Conservation (phyloP, 495 filamentous ascomycete species). For the Hypoxylon cercidicola region DNA sequence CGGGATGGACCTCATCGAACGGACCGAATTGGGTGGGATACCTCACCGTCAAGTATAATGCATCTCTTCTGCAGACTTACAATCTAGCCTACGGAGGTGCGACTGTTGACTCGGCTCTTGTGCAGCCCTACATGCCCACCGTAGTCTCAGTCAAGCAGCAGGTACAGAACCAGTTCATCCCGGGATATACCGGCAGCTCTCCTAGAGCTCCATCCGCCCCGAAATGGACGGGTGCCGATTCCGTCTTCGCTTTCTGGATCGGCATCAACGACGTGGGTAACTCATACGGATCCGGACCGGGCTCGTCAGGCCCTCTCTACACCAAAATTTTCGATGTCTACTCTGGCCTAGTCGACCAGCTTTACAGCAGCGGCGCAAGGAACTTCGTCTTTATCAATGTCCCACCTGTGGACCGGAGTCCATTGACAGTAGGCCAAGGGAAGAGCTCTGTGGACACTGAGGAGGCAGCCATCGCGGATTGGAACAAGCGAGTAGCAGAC, state of each 20-base stretch:
- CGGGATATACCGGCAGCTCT: constrained; percentile 56
- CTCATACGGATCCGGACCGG: constrained; percentile 62
- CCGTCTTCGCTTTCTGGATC: constrained; percentile 77
- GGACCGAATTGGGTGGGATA: constrained; percentile 77
- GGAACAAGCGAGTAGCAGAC: constrained; percentile 49
- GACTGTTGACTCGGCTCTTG: constrained; percentile 70
- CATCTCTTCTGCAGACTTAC: constrained; percentile 68
- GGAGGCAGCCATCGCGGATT: constrained; percentile 50
- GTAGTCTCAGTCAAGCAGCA: constrained; percentile 70
- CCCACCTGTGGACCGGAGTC: constrained; percentile 75
- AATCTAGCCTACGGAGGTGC: constrained; percentile 77
- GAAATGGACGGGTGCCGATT: constrained; percentile 68
- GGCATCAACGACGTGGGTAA: constrained; percentile 85
- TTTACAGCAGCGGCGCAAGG: constrained; percentile 72
- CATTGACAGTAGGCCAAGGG: constrained; percentile 56
- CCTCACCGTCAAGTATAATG: constrained; percentile 70
- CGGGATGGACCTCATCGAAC: constrained; percentile 67
- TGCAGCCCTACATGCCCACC: constrained; percentile 59
- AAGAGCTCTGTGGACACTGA: constrained; percentile 42
- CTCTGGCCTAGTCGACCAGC: constrained; percentile 61
- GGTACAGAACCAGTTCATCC: constrained; percentile 58
- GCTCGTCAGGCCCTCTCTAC: constrained; percentile 52
- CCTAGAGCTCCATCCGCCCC: constrained; percentile 50
- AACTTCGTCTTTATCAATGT: constrained; percentile 82
- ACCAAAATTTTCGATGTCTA: constrained; percentile 68